phyloP scores from a whole-genome alignment of 768 basidiomycete genomes.

The Xerocomellus intermedius region DNA sequence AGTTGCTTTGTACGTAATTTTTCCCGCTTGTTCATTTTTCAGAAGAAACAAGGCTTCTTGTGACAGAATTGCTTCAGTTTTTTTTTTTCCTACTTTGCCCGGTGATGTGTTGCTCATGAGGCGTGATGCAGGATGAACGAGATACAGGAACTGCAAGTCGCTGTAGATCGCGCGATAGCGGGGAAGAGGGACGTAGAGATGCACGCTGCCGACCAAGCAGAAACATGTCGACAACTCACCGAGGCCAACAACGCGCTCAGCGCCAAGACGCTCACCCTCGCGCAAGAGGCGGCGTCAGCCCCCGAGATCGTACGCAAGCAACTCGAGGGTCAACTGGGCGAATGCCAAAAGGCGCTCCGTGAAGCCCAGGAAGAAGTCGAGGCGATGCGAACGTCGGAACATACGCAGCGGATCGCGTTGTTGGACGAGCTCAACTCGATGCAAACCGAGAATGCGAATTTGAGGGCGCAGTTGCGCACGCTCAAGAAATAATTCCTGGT shows the following conservation, averaged over 20 bases:
- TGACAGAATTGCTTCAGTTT: background rate
- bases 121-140: conserved; percentile 58
- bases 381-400: conserved; percentile 65
- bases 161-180: conserved; percentile 53
- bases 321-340: conserved; percentile 62
- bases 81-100: background rate
- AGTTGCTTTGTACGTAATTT: conserved; percentile 52
- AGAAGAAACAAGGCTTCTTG: background rate
- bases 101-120: background rate
- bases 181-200: conserved; percentile 73
- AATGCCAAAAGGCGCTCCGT: conserved; percentile 58
- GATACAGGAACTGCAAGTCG: conserved; percentile 54
- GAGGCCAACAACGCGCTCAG: conserved; percentile 80
- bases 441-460: conserved; percentile 72
- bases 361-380: conserved; percentile 68
- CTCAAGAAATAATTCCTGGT: conserved; percentile 36
- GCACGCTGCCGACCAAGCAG: conserved; percentile 68
- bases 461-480: conserved; percentile 70
- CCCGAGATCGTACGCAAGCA: conserved; percentile 54
- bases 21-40: conserved; percentile 4
- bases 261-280: conserved; percentile 57
- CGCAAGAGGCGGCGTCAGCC: conserved; percentile 37
- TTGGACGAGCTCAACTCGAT: conserved; percentile 85
- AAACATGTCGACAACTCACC: conserved; percentile 67
- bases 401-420: conserved; percentile 77